Base-by-base conservation (phyloP, 2,329 filamentous ascomycete genomes). In the Aspergillus nomiae region DNA sequence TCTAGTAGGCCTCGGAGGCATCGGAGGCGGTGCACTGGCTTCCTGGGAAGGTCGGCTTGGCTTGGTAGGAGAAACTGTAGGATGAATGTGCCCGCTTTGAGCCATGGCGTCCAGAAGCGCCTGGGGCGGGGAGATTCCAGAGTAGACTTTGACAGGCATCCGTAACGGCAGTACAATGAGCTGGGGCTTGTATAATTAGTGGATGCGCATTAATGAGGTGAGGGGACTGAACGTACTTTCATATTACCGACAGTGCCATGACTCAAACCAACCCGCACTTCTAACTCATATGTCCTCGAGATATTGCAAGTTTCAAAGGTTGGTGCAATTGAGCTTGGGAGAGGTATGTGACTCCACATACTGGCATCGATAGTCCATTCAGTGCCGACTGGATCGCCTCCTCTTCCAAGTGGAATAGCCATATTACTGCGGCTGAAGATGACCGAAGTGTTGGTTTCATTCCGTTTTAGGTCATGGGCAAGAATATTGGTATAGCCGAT, bases 271-370 rank as follows among this genome's bases (percentile, higher is more conserved):
- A 97, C 81, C 63, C 89, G 88, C 46, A 97, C 81, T 77, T 97
- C 92, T 43, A 99, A 80, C 74, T 94, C 90, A 76, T 99, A 98
- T 58, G 82, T 85, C 32, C 94, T 87, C 58, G 86, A 85, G 56
- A 98, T 86, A 76, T 98, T 98, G 79, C 95, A 99, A 1, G 93
- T 92, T 56, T 88, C 84, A 74, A 99, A 99, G 0, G 89, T 90
- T 0, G 95, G 95, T 11, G 92, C 89, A 12, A 99, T 88, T 0
- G 92, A 94, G 74, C 92, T 95, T 2, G 94, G 95, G 7, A 98
- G 82, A 0, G 88, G 82, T 56, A 87, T 83, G 46, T 83, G 82
- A 65, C 86, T 86, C 95, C 95, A 99, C 46, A 94, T 74, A 2
- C 83, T 84, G 55, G 87, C 81, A 61, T 93, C 90, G 28, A 96